Conservation (phyloP, 805 yeast genomes). For the Isabelozyma heimii region DNA sequence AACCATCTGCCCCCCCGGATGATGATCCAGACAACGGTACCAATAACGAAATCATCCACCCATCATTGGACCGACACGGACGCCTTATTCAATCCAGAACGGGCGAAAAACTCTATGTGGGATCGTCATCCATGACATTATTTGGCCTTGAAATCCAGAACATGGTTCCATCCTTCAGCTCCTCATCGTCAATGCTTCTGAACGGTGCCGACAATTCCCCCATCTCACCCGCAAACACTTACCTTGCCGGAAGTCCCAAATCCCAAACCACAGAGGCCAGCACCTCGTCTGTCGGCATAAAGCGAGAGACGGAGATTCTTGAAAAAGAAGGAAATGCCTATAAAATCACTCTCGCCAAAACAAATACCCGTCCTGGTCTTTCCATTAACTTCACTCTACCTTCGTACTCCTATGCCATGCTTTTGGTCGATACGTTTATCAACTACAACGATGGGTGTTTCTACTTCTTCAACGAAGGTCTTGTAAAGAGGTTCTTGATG, state of each 20-base stretch:
- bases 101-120: conserved; percentile 74
- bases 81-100: conserved; percentile 70
- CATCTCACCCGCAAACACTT: conserved; percentile 5
- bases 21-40: neutral
- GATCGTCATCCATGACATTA: conserved; percentile 79
- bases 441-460: conserved; percentile 83
- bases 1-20: neutral
- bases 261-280: conserved; percentile 7
- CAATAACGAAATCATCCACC: conserved; percentile 56
- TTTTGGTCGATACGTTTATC: conserved; percentile 71
- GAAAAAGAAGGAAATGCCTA: conserved; percentile 79
- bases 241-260: conserved; percentile 5
- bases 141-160: conserved; percentile 77
- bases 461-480: conserved; percentile 79
- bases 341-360: conserved; percentile 63
- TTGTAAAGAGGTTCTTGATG: conserved; percentile 64
- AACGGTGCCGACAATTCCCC: conserved; percentile 4
- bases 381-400: conserved; percentile 73
- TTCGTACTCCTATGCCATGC: conserved; percentile 71
- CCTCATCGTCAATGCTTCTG: conserved; percentile 9
- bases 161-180: conserved; percentile 42
- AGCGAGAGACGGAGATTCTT: conserved; percentile 53
- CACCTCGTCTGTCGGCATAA: conserved; percentile 5
- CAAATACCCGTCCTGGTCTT: conserved; percentile 65
- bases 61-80: conserved; percentile 69